Conservation (phyloP, 345 rosid genomes). For the Salix caprea region DNA sequence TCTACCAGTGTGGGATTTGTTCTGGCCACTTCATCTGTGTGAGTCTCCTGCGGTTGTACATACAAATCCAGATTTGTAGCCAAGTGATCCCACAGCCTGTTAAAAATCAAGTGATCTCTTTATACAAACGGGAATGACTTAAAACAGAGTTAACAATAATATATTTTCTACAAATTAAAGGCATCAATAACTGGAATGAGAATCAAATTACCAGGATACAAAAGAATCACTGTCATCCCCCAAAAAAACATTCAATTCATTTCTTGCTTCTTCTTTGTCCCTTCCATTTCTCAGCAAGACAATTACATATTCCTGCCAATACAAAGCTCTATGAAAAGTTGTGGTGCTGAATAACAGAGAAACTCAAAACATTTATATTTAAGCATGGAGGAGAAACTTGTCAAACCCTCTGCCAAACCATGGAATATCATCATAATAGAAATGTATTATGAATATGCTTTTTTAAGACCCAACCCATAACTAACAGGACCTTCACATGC, state of each 20-base stretch:
- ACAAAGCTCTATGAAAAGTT: constrained; percentile 10
- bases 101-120: constrained; percentile 10
- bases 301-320: constrained; percentile 79
- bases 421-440: background rate
- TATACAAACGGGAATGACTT: background rate
- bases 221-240: constrained; percentile 87
- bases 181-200: background rate
- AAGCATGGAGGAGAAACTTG: background rate
- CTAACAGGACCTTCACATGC: background rate
- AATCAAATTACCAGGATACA: constrained; percentile 64
- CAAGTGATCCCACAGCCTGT: constrained; percentile 98
- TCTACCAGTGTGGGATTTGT: constrained; percentile 25
- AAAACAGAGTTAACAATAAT: background rate
- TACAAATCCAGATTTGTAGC: constrained; percentile 59
- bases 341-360: background rate
- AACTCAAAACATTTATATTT: background rate
- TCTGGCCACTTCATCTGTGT: constrained; percentile 25
- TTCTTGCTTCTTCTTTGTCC: constrained; percentile 75
- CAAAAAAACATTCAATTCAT: constrained; percentile 81
- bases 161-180: background rate
- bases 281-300: constrained; percentile 87
- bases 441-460: too few species aligned
- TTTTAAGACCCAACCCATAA: background rate
- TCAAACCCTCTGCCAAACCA: background rate
- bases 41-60: constrained; percentile 38